Conservation (phyloP, 2,329 filamentous ascomycete genomes). For the Zasmidium cellare region DNA sequence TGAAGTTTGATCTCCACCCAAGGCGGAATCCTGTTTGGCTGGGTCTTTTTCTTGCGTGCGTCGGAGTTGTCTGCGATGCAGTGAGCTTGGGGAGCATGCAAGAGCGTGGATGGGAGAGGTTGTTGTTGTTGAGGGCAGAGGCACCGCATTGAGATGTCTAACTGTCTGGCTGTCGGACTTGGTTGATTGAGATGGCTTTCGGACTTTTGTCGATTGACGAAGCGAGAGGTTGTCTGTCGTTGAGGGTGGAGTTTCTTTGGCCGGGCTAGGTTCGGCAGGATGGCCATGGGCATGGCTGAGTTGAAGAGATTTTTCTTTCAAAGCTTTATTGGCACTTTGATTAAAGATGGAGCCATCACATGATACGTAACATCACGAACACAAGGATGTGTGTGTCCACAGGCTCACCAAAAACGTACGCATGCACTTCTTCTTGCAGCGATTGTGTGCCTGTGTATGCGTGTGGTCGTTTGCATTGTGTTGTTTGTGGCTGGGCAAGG, state of each 20-base stretch:
- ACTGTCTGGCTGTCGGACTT: too few relatives aligned
- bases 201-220: too few relatives aligned
- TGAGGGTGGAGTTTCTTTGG: neutral
- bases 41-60: neutral
- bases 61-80: neutral
- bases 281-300: neutral
- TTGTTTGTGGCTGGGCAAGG: neutral
- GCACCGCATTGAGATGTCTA: too few relatives aligned
- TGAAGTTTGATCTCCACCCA: neutral
- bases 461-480: neutral
- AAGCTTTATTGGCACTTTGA: neutral
- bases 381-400: too few relatives aligned
- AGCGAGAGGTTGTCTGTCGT: too few relatives aligned
- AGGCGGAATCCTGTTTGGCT: neutral
- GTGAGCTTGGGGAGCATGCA: too few relatives aligned
- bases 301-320: neutral
- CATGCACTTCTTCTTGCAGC: neutral
- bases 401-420: too few relatives aligned
- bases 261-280: neutral
- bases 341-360: neutral
- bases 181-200: too few relatives aligned
- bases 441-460: too few relatives aligned
- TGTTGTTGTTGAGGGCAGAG: too few relatives aligned
- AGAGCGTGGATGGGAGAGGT: too few relatives aligned
- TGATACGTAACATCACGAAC: neutral